Percentiles rank a stretch among this genome's conserved stretches.
These are phyloP conservation scores for Blumeria hordei DNA, from an alignment of 2,329 filamentous ascomycete species.

Conservation along the genomic window DNA sequence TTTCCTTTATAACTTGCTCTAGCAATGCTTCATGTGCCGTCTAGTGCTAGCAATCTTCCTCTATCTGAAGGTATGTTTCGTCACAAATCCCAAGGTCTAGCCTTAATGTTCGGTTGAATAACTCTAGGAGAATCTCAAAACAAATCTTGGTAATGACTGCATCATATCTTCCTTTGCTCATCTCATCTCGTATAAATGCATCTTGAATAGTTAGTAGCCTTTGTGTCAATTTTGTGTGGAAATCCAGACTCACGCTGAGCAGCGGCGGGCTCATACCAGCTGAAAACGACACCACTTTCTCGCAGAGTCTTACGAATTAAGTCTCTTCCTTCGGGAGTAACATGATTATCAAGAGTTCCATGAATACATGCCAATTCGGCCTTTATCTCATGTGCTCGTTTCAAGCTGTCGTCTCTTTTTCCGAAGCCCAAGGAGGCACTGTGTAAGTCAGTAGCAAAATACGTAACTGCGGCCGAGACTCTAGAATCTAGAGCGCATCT, in stretches of 20 bases:
- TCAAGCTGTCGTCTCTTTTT: conserved; percentile 33
- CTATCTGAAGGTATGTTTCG: too few relatives aligned
- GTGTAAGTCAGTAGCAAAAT: conserved; percentile 87
- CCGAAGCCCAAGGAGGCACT: conserved; percentile 47
- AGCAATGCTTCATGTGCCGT: too few relatives aligned
- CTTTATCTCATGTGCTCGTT: conserved; percentile 39
- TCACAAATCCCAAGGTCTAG: too few relatives aligned
- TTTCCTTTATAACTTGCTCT: too few relatives aligned
- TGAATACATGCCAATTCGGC: conserved; percentile 77
- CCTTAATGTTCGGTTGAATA: too few relatives aligned
- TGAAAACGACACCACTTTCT: conserved; percentile 48
- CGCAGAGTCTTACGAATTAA: conserved; percentile 63
- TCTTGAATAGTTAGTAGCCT: background rate
- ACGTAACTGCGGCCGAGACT: conserved; percentile 56
- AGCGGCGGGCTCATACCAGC: conserved; percentile 78
- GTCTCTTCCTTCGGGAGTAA: conserved; percentile 60
- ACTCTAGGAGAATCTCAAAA: too few relatives aligned
- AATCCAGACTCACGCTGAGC: conserved; percentile 38
- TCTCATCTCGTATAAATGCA: conserved; percentile 1
- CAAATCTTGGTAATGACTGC: too few relatives aligned
- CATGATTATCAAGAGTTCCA: conserved; percentile 74
- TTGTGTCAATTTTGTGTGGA: background rate
- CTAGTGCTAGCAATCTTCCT: too few relatives aligned
- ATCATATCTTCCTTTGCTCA: background rate
- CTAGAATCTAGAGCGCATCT: conserved; percentile 50